Evolutionary conservation across 257 asterid species (phyloP), one percentile per base, ranked within the genome.

Genomic region (Echium plantagineum): DNA sequence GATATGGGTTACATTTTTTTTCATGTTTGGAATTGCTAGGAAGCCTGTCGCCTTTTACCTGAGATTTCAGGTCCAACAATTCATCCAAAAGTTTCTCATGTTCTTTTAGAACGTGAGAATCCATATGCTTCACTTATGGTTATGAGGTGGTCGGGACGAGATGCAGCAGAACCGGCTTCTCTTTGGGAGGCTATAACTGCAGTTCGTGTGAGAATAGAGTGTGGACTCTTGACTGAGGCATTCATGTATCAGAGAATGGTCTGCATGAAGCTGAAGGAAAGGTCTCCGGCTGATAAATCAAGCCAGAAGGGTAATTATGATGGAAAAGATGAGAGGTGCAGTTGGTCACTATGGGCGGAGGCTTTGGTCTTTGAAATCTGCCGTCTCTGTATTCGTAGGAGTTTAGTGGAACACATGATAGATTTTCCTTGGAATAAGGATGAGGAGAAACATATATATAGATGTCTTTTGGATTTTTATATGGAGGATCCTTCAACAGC

Each of bases 71-170:
- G 83, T 55, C 89, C 89, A 21, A 61, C 80, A 66, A 67, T 75
- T 57, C 99, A 93, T 75, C 97, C 99, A 19, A 93, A 89, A 80
- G 85, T 89, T 71, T 83, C 85, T 60, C 82, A 75, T 66, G 71
- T 75, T 61, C 74, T 93, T 52, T 73, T 93, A 69, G 99, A 93
- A 82, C 81, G 99, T 76, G 76, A 83, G 70, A 80, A 81, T 74
- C 95, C 99, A 57, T 97, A 93, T 81, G 95, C 84, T 42, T 95
- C 97, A 58, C 89, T 86, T 61, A 82, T 89, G 99, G 86, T 73
- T 74, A 73, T 86, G 78, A 83, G 96, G 77, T 89, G 85, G 85
- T 93, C 99, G 47, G 95, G 97, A 57, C 79, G 74, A 75, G 96
- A 89, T 70, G 82, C 80, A 66, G 68, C 78, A 63, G 67, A 78